phyloP scores from a whole-genome alignment of 2,329 filamentous ascomycete genomes.

The Beauveria brongniartii region DNA sequence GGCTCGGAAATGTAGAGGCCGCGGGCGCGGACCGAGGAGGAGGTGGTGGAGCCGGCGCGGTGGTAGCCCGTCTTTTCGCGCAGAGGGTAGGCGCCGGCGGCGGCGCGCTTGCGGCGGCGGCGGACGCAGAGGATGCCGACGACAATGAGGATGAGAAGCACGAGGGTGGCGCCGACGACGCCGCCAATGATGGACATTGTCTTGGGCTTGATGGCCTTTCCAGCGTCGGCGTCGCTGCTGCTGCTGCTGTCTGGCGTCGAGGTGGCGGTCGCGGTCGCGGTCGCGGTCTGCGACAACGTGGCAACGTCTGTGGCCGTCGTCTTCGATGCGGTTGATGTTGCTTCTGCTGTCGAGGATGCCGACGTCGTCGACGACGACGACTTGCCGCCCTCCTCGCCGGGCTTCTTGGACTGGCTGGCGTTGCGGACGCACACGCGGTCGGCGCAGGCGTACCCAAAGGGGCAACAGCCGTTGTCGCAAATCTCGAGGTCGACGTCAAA shows the following conservation, averaged over 20 bases:
- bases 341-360: too few relatives aligned
- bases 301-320: too few relatives aligned
- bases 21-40: not conserved
- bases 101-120: conserved; percentile 13
- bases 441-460: conserved; percentile 60
- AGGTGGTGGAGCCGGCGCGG: conserved; percentile 13
- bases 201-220: not conserved
- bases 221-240: not conserved
- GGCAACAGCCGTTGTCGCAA: conserved; percentile 61
- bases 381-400: conserved; percentile 10
- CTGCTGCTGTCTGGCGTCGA: not conserved
- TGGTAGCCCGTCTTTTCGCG: conserved; percentile 15
- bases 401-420: conserved; percentile 38
- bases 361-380: too few relatives aligned
- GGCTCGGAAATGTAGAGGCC: conserved; percentile 47
- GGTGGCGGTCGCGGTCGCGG: conserved; percentile 17
- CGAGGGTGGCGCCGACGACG: conserved; percentile 4
- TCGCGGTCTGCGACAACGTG: conserved; percentile 8
- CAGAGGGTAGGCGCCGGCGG: conserved; percentile 13
- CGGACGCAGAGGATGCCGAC: conserved; percentile 15
- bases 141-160: conserved; percentile 7
- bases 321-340: too few relatives aligned
- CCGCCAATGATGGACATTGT: conserved; percentile 11
- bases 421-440: conserved; percentile 41
- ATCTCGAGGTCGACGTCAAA: conserved; percentile 45